phyloP scores from a whole-genome alignment of 306 rosid genomes.

The Dicorynia guianensis region DNA sequence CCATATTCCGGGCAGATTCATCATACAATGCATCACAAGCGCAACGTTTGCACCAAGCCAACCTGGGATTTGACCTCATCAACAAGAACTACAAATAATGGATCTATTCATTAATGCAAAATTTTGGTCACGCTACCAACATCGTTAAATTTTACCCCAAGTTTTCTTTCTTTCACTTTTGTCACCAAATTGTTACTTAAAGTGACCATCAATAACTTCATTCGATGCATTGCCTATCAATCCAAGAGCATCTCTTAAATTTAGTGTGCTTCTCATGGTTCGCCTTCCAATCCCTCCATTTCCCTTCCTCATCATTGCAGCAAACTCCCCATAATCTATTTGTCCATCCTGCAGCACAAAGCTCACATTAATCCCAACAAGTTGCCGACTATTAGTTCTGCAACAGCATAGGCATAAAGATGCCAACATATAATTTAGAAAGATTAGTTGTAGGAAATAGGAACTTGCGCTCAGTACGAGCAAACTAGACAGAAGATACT shows the following conservation, averaged over 20 bases:
- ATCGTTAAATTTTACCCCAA: background rate
- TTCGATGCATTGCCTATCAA: background rate
- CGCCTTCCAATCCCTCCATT: slow-evolving; percentile 35
- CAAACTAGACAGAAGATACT: background rate
- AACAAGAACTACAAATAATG: background rate
- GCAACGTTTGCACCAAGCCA: no score
- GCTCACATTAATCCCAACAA: slow-evolving; percentile 3
- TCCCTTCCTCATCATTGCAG: slow-evolving; percentile 37
- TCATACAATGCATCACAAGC: no score
- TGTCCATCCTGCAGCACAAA: slow-evolving; percentile 37
- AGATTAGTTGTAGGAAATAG: no score
- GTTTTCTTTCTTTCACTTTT: background rate
- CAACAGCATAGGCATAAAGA: background rate
- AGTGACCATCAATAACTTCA: slow-evolving; percentile 6
- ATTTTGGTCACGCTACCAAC: background rate
- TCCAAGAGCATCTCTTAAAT: slow-evolving; percentile 3
- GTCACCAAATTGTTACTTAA: background rate
- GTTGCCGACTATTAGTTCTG: no score
- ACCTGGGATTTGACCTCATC: no score
- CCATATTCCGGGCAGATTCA: no score
- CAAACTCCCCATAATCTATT: slow-evolving; percentile 38
- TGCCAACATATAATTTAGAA: background rate
- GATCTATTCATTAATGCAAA: background rate
- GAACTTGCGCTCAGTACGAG: background rate
- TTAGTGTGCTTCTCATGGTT: slow-evolving; percentile 34